Evolutionary conservation across 192 early-diverging fungal species (phyloP).

Genomic region (Backusella circina): DNA sequence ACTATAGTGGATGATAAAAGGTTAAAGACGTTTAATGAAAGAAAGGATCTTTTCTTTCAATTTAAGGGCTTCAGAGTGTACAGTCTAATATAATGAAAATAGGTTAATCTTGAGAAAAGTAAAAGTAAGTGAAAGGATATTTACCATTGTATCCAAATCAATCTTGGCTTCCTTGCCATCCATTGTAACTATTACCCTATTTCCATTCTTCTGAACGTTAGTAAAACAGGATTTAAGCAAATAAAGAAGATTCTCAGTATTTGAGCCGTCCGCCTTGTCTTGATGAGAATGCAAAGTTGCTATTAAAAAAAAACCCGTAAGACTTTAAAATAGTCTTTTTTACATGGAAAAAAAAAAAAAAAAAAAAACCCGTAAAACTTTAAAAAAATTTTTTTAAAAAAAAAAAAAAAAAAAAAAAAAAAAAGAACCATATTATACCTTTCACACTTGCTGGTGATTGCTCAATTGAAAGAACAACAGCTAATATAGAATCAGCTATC

Average conservation of each 20-base stretch:
- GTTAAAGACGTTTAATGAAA: not conserved
- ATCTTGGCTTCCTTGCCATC: constrained; percentile 20
- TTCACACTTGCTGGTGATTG: constrained; percentile 88
- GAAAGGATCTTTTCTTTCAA: not conserved
- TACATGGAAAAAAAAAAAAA: too few species aligned
- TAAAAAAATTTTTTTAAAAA: too few species aligned
- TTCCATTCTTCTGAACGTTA: constrained; percentile 1
- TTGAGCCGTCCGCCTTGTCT: not conserved
- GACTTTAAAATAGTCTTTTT: not conserved
- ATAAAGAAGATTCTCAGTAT: not conserved
- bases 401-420: too few species aligned
- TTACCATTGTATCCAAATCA: constrained; percentile 27
- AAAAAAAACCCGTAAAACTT: not conserved
- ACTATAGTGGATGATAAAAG: not conserved
- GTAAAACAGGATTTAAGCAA: constrained; percentile 29
- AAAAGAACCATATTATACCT: constrained; percentile 13
- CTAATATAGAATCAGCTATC: constrained; percentile 91
- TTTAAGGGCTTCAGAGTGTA: not conserved
- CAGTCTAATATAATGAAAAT: not conserved
- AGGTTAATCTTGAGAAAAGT: not conserved
- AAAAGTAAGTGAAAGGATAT: not conserved
- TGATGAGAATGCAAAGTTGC: not conserved
- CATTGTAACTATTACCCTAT: constrained; percentile 12
- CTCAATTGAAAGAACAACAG: constrained; percentile 81
- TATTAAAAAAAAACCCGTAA: not conserved